Evolutionary conservation across 1,139 yeast species (phyloP).

Genomic region (Suhomyces taliae): DNA sequence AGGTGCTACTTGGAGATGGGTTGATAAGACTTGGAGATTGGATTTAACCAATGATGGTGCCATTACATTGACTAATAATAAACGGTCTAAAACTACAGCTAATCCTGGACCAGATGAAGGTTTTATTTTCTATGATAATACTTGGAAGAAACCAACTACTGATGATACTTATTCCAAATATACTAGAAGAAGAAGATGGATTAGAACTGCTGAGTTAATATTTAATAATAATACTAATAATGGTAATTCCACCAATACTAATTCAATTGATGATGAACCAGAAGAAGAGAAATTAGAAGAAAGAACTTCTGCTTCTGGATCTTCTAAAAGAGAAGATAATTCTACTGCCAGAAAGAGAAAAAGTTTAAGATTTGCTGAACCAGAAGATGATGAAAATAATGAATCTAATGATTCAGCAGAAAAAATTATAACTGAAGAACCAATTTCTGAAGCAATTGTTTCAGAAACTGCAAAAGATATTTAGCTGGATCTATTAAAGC

Average conservation of each 20-base stretch:
- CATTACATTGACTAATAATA: conserved; percentile 63
- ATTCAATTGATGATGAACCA: conserved; percentile 2
- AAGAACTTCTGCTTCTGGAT: conserved; percentile 6
- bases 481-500: neutral
- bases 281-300: conserved; percentile 8
- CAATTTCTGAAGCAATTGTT: neutral
- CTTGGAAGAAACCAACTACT: conserved; percentile 89
- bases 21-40: conserved; percentile 86
- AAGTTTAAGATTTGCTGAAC: conserved; percentile 43
- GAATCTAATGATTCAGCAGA: neutral
- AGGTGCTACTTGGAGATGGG: conserved; percentile 91
- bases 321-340: conserved; percentile 11
- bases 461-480: neutral
- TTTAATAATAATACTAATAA: conserved; percentile 28
- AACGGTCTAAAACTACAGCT: conserved; percentile 67
- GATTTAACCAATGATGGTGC: conserved; percentile 90
- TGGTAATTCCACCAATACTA: neutral
- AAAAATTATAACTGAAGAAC: neutral
- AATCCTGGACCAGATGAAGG: conserved; percentile 84
- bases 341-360: conserved; percentile 26
- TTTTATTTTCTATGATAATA: conserved; percentile 82
- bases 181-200: conserved; percentile 94
- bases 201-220: conserved; percentile 86
- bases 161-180: conserved; percentile 89
- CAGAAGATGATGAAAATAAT: conserved; percentile 10